These are phyloP conservation scores for Hevea brasiliensis DNA, from an alignment of 345 rosid genomes.

Conservation along the genomic window DNA sequence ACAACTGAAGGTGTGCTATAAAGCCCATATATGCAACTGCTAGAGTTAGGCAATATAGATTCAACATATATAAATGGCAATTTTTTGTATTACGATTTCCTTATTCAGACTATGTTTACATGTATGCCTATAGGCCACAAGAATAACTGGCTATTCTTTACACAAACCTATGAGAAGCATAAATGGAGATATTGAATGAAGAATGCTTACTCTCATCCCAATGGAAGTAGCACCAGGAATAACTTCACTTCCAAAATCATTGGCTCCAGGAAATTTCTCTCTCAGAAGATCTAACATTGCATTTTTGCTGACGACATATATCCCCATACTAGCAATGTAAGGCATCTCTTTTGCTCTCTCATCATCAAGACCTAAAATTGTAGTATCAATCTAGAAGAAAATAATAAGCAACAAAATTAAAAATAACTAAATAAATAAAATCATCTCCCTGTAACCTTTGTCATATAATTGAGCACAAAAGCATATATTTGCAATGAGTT, in stretches of 20 bases:
- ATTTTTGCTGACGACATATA: slow-evolving; percentile 87
- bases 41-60: neutral
- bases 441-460: slow-evolving; percentile 1
- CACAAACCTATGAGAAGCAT: neutral
- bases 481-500: neutral
- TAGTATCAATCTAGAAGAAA: slow-evolving; percentile 73
- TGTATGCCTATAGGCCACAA: neutral
- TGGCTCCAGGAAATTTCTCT: slow-evolving; percentile 93
- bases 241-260: slow-evolving; percentile 98
- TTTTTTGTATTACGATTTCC: neutral
- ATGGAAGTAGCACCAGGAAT: slow-evolving; percentile 95
- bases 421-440: neutral
- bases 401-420: neutral
- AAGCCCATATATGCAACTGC: neutral
- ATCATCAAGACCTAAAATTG: slow-evolving; percentile 90
- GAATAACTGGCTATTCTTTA: neutral
- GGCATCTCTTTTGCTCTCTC: slow-evolving; percentile 93
- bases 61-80: neutral
- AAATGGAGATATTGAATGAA: neutral
- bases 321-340: slow-evolving; percentile 97
- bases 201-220: slow-evolving; percentile 71
- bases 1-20: neutral
- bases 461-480: neutral
- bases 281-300: slow-evolving; percentile 85
- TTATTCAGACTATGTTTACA: neutral